Evolutionary conservation across 2,329 filamentous ascomycete species (phyloP).

Genomic region (Lachnum nothofagi): DNA sequence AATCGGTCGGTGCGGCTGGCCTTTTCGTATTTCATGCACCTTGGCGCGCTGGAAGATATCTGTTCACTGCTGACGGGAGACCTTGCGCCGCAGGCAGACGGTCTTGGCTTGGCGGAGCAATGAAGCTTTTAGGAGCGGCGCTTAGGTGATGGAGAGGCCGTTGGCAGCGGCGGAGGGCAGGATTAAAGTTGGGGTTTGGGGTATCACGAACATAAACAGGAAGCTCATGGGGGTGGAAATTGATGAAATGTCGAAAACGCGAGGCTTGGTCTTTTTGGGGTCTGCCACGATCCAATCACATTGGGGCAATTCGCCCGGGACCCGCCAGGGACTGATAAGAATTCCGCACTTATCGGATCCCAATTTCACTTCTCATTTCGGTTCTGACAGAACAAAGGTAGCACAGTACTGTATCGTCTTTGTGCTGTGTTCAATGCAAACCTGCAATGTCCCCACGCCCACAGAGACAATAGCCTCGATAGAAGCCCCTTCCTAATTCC

Average conservation of each 20-base stretch:
- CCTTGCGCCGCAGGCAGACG: neutral
- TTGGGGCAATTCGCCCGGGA: no score
- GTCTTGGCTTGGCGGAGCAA: neutral
- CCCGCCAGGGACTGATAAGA: no score
- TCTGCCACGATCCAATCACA: no score
- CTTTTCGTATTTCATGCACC: constrained; percentile 12
- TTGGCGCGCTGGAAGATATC: constrained; percentile 4
- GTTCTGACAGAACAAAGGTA: neutral
- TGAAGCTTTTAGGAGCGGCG: neutral
- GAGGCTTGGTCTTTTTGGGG: neutral
- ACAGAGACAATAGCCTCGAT: no score
- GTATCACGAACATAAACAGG: neutral
- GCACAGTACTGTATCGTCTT: neutral
- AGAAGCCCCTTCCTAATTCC: no score
- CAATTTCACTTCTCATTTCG: neutral
- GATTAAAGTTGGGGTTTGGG: neutral
- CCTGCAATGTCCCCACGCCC: no score
- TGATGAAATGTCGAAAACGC: neutral
- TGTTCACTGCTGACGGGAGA: neutral
- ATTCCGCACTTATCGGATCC: neutral
- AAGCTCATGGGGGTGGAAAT: neutral
- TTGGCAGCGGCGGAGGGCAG: neutral
- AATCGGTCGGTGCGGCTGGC: constrained; percentile 3
- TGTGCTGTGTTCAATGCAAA: no score
- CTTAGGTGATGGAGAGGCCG: neutral